Evolutionary conservation across 805 yeast species (phyloP).

Genomic region (Gaillardinia entomophila): DNA sequence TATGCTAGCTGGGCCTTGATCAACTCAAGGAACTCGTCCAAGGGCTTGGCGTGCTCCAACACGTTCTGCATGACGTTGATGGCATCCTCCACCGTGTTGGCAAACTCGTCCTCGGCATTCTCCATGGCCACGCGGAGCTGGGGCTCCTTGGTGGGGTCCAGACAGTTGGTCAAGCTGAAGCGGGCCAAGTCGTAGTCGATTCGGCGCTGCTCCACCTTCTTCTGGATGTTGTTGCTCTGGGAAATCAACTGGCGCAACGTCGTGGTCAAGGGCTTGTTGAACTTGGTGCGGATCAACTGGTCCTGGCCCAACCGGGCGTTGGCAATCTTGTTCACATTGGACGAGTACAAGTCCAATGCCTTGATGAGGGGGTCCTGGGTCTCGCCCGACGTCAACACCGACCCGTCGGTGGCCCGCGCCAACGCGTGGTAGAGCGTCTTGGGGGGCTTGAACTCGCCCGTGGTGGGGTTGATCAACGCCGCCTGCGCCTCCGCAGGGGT

Average conservation of each 20-base stretch:
- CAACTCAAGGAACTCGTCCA: slow-evolving; percentile 61
- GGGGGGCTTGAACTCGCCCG: slow-evolving; percentile 52
- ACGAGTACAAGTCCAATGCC: slow-evolving; percentile 62
- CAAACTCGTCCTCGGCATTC: slow-evolving; percentile 83
- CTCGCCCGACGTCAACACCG: slow-evolving; percentile 37
- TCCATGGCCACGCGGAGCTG: slow-evolving; percentile 73
- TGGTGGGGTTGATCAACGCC: slow-evolving; percentile 43
- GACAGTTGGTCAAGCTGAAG: slow-evolving; percentile 32
- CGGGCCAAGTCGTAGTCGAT: slow-evolving; percentile 77
- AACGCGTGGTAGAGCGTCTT: slow-evolving; percentile 81
- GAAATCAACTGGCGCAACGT: slow-evolving; percentile 56
- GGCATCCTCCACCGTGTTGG: slow-evolving; percentile 85
- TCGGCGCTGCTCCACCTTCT: slow-evolving; percentile 71
- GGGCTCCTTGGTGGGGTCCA: slow-evolving; percentile 53
- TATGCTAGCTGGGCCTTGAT: slow-evolving; percentile 76
- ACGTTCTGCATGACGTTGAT: slow-evolving; percentile 78
- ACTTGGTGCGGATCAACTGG: slow-evolving; percentile 59
- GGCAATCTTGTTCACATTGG: slow-evolving; percentile 68
- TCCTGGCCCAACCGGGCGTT: slow-evolving; percentile 82
- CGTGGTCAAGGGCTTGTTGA: slow-evolving; percentile 60
- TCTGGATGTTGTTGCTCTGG: slow-evolving; percentile 64
- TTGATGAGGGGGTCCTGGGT: slow-evolving; percentile 47
- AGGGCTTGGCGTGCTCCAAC: slow-evolving; percentile 62
- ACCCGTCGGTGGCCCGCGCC: slow-evolving; percentile 64
- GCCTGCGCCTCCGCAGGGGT: slow-evolving; percentile 81